Conservation (phyloP, 192 early-diverging fungal species). For the Rhizoclosmatium globosum region DNA sequence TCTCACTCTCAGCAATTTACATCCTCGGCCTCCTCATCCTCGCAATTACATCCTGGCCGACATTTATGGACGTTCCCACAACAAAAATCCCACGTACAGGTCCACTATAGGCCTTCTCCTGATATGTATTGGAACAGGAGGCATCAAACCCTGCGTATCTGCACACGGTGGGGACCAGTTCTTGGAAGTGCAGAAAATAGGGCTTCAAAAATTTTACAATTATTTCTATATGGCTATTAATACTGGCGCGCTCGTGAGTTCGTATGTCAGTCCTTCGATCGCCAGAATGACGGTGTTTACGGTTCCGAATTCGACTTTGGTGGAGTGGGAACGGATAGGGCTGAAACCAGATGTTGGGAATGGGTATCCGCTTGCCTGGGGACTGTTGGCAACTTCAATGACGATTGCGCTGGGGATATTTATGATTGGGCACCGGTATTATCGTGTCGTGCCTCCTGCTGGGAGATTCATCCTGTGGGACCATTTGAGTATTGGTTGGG, state of each 20-base stretch:
- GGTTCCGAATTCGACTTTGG: slow-evolving; percentile 1
- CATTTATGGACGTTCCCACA: slow-evolving; percentile 39
- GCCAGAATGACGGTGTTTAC: slow-evolving; percentile 14
- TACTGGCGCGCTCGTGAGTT: slow-evolving; percentile 59
- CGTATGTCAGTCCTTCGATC: slow-evolving; percentile 57
- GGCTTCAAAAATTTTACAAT: slow-evolving; percentile 64
- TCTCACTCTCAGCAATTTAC: slow-evolving; percentile 54
- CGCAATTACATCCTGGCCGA: slow-evolving; percentile 54
- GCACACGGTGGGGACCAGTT: slow-evolving; percentile 67
- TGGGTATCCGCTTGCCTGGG: slow-evolving; percentile 60
- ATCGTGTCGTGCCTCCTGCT: slow-evolving; percentile 70
- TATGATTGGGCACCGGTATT: slow-evolving; percentile 57
- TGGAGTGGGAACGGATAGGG: neutral
- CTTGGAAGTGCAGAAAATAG: slow-evolving; percentile 53
- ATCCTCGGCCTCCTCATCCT: slow-evolving; percentile 59
- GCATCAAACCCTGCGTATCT: slow-evolving; percentile 71
- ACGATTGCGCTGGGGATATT: slow-evolving; percentile 56
- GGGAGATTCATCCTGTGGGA: slow-evolving; percentile 62
- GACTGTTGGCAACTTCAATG: slow-evolving; percentile 53
- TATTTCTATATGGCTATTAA: slow-evolving; percentile 65
- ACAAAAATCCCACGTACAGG: slow-evolving; percentile 28
- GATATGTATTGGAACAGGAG: slow-evolving; percentile 67
- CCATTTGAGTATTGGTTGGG: slow-evolving; percentile 46
- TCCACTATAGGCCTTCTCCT: slow-evolving; percentile 49
- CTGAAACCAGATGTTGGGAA: slow-evolving; percentile 33